phyloP scores from a whole-genome alignment of 805 yeast species.

The Suhomyces sp. region DNA sequence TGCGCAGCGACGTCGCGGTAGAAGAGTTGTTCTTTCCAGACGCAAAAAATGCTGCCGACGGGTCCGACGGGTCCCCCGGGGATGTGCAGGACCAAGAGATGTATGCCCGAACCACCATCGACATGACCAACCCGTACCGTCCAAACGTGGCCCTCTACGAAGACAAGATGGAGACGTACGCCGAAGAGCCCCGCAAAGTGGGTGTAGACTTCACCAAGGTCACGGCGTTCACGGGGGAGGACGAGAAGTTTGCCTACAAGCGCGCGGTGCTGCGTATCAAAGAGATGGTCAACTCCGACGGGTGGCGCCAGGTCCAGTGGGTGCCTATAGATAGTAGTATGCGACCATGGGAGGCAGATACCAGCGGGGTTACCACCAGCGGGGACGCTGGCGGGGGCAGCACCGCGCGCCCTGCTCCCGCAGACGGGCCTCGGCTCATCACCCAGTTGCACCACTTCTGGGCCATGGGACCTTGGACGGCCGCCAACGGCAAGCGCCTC shows the following conservation, averaged over 20 bases:
- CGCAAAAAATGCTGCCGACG: neutral
- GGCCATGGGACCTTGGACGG: constrained; percentile 62
- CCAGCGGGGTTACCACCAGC: neutral
- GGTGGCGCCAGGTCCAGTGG: constrained; percentile 56
- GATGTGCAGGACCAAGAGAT: constrained; percentile 64
- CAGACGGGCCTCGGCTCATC: constrained; percentile 17
- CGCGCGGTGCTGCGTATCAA: constrained; percentile 65
- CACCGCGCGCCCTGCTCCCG: too few relatives aligned
- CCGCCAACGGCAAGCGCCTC: constrained; percentile 42
- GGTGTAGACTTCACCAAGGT: constrained; percentile 44
- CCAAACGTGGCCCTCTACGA: constrained; percentile 67
- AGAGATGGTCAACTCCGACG: constrained; percentile 52
- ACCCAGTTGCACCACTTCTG: constrained; percentile 52
- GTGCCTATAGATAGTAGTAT: constrained; percentile 47
- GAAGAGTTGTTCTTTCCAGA: constrained; percentile 62
- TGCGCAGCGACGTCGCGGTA: constrained; percentile 48
- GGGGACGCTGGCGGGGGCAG: neutral
- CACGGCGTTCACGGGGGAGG: constrained; percentile 69
- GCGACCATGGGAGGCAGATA: constrained; percentile 55
- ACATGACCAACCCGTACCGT: constrained; percentile 59
- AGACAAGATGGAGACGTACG: constrained; percentile 35
- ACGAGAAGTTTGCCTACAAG: constrained; percentile 69
- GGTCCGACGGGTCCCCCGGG: constrained; percentile 17
- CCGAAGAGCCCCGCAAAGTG: neutral
- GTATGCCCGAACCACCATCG: constrained; percentile 62